phyloP scores from a whole-genome alignment of 2,329 filamentous ascomycete genomes.

The Fusarium redolens region DNA sequence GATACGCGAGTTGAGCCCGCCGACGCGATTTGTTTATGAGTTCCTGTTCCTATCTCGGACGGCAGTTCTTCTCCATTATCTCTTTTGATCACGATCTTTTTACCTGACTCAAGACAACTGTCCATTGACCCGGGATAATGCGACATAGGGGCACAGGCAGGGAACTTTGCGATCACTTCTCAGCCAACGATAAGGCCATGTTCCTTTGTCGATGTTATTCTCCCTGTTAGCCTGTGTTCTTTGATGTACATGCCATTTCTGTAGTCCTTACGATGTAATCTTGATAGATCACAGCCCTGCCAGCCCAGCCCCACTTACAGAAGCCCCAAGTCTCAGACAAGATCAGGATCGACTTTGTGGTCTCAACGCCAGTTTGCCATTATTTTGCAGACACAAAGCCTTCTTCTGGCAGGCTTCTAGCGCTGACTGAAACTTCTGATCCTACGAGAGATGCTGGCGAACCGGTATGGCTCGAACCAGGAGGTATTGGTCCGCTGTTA shows the following conservation, averaged over 20 bases:
- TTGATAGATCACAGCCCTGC: background rate
- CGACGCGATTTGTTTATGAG: background rate
- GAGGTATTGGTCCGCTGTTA: conserved; percentile 15
- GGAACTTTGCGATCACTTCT: conserved; percentile 8
- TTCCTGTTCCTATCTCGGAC: background rate
- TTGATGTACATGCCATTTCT: background rate
- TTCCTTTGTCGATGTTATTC: background rate
- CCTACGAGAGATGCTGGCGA: background rate
- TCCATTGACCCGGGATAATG: conserved; percentile 3
- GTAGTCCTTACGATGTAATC: background rate
- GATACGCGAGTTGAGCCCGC: background rate
- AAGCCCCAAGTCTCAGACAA: background rate
- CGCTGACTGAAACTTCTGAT: conserved; percentile 14
- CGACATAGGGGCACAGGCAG: background rate
- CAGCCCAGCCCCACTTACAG: background rate
- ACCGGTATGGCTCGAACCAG: conserved; percentile 1
- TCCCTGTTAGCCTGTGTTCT: background rate
- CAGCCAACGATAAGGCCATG: conserved; percentile 3
- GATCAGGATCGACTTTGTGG: conserved; percentile 14
- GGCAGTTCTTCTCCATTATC: background rate
- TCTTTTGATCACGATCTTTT: conserved; percentile 18
- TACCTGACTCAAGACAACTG: conserved; percentile 27
- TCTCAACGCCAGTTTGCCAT: conserved; percentile 22
- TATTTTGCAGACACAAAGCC: conserved; percentile 4
- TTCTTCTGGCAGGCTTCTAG: conserved; percentile 28